These are phyloP conservation scores for Botryotinia globosa DNA, from an alignment of 2,329 filamentous ascomycete genomes.

Conservation along the genomic window DNA sequence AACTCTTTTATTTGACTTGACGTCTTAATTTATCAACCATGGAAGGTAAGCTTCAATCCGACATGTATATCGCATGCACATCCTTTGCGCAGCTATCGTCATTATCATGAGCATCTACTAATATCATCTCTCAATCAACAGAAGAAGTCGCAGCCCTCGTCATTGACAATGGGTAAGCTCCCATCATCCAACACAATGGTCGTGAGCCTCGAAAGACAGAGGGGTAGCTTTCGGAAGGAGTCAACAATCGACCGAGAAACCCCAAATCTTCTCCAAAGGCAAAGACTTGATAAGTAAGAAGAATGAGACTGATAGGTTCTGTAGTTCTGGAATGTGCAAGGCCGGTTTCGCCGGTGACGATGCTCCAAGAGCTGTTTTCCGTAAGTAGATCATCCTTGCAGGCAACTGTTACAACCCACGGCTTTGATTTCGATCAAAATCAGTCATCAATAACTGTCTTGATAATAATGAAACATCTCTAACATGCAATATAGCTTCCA, in stretches of 20 bases:
- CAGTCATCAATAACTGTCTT: neutral
- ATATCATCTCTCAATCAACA: conserved; percentile 46
- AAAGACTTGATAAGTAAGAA: conserved; percentile 20
- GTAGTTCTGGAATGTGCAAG: conserved; percentile 99
- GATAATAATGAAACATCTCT: conserved; percentile 22
- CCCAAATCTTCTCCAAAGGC: conserved; percentile 17
- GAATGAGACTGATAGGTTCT: conserved; percentile 32
- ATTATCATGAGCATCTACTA: conserved; percentile 30
- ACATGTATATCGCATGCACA: neutral
- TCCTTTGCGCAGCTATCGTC: conserved; percentile 26
- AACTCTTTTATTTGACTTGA: conserved; percentile 32
- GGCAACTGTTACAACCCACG: conserved; percentile 9
- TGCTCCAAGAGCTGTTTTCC: conserved; percentile 99
- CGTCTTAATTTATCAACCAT: conserved; percentile 41
- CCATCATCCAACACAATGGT: conserved; percentile 30
- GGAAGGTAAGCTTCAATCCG: conserved; percentile 40
- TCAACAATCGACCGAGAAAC: conserved; percentile 17
- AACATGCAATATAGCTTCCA: conserved; percentile 68
- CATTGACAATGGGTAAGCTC: conserved; percentile 99
- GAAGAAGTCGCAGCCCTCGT: conserved; percentile 99
- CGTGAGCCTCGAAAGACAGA: conserved; percentile 24
- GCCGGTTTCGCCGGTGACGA: conserved; percentile 99
- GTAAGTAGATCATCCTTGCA: conserved; percentile 64
- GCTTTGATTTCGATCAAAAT: conserved; percentile 4
- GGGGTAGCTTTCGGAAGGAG: conserved; percentile 28